Evolutionary conservation across 2,329 filamentous ascomycete species (phyloP).

Genomic region (Fusarium mundagurra): DNA sequence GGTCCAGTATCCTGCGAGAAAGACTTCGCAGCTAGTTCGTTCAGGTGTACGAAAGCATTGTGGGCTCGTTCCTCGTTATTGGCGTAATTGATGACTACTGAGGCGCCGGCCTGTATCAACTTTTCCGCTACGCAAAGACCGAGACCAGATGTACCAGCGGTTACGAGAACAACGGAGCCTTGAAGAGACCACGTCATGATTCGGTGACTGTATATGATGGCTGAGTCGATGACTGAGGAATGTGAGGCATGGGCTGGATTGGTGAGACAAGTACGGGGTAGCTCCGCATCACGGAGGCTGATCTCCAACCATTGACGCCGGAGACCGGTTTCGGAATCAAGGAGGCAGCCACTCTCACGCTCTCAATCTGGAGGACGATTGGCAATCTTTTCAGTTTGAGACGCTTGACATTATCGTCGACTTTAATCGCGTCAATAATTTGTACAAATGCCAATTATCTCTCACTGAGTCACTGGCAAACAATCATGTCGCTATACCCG

Average conservation of each 20-base stretch:
- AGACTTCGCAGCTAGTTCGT: fast-evolving
- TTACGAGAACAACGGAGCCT: neutral
- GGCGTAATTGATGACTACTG: conserved; percentile 2
- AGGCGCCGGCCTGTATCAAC: neutral
- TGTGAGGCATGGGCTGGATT: neutral
- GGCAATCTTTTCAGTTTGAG: fast-evolving
- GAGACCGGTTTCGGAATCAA: neutral
- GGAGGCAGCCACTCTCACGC: too few species aligned
- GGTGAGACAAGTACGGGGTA: neutral
- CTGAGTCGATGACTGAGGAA: neutral
- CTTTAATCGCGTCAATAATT: neutral
- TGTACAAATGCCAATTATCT: too few species aligned
- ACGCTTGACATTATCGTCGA: fast-evolving
- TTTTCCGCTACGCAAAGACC: neutral
- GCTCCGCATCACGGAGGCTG: neutral
- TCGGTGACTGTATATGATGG: too few species aligned
- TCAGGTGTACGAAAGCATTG: neutral
- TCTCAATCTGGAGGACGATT: neutral
- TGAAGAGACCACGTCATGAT: neutral
- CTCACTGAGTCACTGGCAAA: fast-evolving
- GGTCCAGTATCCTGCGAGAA: fast-evolving
- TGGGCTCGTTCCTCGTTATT: neutral
- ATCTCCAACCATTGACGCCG: neutral
- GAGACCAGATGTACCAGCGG: conserved; percentile 1
- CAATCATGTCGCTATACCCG: neutral